These are phyloP conservation scores for Physcomitrellopsis africana DNA, from an alignment of 225 moss, liverwort and hornwort species.

Conservation along the genomic window DNA sequence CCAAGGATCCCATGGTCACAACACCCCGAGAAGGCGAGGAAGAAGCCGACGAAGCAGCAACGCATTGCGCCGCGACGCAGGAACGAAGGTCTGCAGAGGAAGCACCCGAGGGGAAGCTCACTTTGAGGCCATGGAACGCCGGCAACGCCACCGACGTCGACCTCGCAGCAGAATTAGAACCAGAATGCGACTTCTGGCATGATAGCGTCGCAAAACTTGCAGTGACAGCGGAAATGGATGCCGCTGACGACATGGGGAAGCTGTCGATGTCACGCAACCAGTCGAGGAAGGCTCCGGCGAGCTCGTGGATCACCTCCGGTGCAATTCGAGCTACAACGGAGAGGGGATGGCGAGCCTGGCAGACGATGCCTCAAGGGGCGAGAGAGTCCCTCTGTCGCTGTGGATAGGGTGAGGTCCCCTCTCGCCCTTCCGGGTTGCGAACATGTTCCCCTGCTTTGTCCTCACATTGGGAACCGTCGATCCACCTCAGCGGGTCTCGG, in stretches of 20 bases:
- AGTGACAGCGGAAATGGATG: constrained; percentile 49
- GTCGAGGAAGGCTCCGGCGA: neutral
- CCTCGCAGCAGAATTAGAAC: constrained; percentile 19
- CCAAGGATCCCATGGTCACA: constrained; percentile 65
- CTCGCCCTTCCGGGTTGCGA: neutral
- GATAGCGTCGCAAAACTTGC: constrained; percentile 39
- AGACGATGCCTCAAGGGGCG: neutral
- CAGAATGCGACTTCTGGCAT: constrained; percentile 17
- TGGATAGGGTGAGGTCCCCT: neutral
- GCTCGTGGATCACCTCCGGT: neutral
- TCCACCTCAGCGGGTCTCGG: too few relatives aligned
- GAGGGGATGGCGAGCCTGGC: neutral
- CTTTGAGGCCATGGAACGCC: constrained; percentile 39
- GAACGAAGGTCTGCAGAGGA: constrained; percentile 6
- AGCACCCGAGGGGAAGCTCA: neutral
- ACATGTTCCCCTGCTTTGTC: constrained; percentile 3
- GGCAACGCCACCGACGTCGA: constrained; percentile 17
- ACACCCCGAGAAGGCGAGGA: constrained; percentile 29
- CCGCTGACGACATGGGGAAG: constrained; percentile 43
- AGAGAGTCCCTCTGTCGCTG: neutral
- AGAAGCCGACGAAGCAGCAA: neutral
- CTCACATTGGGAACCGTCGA: too few relatives aligned
- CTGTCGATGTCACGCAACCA: neutral
- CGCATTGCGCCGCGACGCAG: constrained; percentile 35
- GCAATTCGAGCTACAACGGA: constrained; percentile 21